Conservation (phyloP, 306 rosid genomes). For the Rosa chinensis region DNA sequence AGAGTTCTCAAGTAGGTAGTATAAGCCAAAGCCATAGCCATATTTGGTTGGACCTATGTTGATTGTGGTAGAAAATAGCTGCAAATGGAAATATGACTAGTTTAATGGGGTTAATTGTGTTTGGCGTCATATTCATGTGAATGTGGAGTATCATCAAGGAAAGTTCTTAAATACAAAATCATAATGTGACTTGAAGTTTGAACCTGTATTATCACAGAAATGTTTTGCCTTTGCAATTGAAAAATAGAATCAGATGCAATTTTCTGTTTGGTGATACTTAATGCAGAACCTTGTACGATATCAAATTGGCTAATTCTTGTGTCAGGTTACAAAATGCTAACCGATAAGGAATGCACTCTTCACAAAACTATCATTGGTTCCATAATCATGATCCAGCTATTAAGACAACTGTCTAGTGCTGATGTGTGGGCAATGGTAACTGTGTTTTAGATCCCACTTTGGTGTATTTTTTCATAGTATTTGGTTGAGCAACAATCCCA, state of each 20-base stretch:
- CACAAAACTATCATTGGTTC: constrained; percentile 1
- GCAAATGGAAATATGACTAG: not conserved
- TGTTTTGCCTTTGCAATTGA: not conserved
- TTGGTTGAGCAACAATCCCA: not conserved
- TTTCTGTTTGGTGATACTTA: not conserved
- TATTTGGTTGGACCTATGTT: not conserved
- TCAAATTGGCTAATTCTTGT: not conserved
- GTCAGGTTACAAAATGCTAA: not conserved
- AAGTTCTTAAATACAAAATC: not conserved
- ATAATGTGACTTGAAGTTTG: not conserved
- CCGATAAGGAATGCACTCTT: not conserved
- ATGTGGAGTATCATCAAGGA: not conserved
- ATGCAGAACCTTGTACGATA: not conserved
- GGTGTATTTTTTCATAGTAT: not conserved
- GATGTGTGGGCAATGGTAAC: not conserved
- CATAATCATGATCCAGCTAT: not conserved
- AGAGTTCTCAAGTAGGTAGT: not conserved
- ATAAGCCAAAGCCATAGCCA: not conserved
- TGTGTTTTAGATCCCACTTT: not conserved
- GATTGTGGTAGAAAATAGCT: not conserved
- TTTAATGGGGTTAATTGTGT: not conserved
- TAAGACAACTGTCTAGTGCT: not conserved
- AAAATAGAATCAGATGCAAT: not conserved
- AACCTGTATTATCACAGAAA: not conserved
- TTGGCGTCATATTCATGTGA: not conserved